A percentile compares a stretch with the other conserved stretches of the same genome.
These are phyloP conservation scores for Beta corolliflora DNA, from an alignment of 179 eudicot genomes.

Conservation along the genomic window DNA sequence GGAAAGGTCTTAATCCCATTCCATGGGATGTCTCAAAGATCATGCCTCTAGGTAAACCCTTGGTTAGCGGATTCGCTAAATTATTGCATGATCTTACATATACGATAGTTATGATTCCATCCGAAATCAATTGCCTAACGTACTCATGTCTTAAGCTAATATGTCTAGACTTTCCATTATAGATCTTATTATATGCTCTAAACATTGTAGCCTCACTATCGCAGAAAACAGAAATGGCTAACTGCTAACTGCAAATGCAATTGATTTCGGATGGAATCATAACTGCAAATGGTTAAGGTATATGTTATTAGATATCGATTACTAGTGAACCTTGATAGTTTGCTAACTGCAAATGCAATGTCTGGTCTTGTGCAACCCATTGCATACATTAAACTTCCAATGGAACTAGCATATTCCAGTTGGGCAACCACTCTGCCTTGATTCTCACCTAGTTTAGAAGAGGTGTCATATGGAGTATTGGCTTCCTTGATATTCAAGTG, in stretches of 20 bases:
- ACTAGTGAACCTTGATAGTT: not conserved
- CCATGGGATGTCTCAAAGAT: no score
- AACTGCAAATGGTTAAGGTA: no score
- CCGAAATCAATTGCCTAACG: not conserved
- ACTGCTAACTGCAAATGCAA: not conserved
- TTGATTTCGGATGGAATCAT: no score
- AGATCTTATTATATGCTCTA: conserved; percentile 11
- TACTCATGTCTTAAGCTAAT: conserved; percentile 12
- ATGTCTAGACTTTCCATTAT: conserved; percentile 11
- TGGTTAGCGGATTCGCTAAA: conserved; percentile 9
- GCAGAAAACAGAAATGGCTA: no score
- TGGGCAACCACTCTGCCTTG: not conserved
- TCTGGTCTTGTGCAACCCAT: not conserved
- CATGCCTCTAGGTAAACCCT: not conserved
- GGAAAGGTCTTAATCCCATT: no score
- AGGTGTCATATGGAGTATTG: not conserved
- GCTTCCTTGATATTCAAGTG: not conserved
- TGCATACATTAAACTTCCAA: conserved; percentile 7
- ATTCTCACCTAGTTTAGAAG: not conserved
- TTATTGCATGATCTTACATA: conserved; percentile 13
- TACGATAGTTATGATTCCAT: not conserved
- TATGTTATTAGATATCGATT: no score
- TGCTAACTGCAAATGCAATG: not conserved
- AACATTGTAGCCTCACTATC: conserved; percentile 5
- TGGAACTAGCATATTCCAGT: conserved; percentile 2